These are phyloP conservation scores for Cylindrodendrum hubeiense DNA, from an alignment of 2,329 filamentous ascomycete species.

Conservation along the genomic window DNA sequence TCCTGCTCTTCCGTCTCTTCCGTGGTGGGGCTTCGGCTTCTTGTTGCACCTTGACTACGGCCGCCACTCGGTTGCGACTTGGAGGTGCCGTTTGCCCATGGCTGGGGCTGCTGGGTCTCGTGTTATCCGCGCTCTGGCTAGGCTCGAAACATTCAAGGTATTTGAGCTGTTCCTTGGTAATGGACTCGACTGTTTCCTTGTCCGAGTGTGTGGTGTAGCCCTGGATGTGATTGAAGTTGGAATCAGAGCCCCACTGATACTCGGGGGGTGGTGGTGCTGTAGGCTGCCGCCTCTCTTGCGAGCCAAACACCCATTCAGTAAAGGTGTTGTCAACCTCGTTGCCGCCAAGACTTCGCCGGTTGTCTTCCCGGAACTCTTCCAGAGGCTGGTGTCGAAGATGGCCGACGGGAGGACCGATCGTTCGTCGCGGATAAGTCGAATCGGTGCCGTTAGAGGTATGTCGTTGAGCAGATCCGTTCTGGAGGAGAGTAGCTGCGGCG, in stretches of 20 bases:
- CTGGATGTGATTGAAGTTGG: conserved; percentile 69
- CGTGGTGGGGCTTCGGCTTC: conserved; percentile 57
- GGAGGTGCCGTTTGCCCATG: conserved; percentile 33
- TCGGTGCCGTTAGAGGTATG: conserved; percentile 44
- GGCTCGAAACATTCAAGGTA: conserved; percentile 69
- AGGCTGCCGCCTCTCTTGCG: conserved; percentile 44
- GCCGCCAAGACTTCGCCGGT: conserved; percentile 47
- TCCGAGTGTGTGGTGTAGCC: conserved; percentile 69
- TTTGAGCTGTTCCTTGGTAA: conserved; percentile 67
- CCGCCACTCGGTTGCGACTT: conserved; percentile 32
- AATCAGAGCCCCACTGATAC: conserved; percentile 77
- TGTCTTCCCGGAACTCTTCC: conserved; percentile 57
- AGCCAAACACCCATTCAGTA: conserved; percentile 56
- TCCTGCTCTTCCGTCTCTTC: conserved; percentile 69
- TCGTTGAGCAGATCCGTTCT: conserved; percentile 53
- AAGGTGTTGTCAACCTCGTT: conserved; percentile 53
- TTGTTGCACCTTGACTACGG: conserved; percentile 48
- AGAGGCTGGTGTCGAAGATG: conserved; percentile 58
- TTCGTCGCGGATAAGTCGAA: conserved; percentile 37
- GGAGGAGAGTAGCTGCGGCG: conserved; percentile 66
- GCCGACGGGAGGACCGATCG: conserved; percentile 52
- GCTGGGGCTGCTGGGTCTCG: conserved; percentile 68
- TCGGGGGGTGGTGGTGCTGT: conserved; percentile 56
- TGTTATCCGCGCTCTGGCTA: conserved; percentile 69
- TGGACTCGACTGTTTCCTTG: conserved; percentile 69